These are phyloP conservation scores for Mayamaea pseudoterrestris DNA, from an alignment of 108 stramenopile genomes.

Conservation along the genomic window DNA sequence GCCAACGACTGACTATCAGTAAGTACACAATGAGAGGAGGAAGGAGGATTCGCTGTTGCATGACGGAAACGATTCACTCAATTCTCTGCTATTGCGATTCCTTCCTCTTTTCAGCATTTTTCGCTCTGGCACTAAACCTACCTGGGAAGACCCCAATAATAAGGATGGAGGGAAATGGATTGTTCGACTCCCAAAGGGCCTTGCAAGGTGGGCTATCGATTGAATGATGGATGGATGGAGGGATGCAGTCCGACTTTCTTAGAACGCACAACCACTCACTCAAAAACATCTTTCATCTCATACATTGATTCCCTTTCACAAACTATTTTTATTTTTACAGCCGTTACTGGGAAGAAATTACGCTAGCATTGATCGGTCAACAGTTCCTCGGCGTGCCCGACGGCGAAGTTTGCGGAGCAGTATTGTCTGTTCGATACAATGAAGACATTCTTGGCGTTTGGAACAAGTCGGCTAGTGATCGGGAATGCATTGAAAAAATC, in stretches of 20 bases:
- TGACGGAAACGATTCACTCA: too few species aligned
- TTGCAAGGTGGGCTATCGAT: conserved; percentile 8
- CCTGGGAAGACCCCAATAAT: conserved; percentile 92
- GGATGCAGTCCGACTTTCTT: neutral
- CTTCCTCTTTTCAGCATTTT: too few species aligned
- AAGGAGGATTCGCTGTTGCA: too few species aligned
- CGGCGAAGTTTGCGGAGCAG: conserved; percentile 88
- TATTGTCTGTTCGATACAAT: conserved; percentile 78
- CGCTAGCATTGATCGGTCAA: conserved; percentile 89
- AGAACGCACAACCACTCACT: neutral
- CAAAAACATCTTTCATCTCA: neutral
- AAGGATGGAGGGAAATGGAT: conserved; percentile 91
- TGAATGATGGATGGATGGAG: neutral
- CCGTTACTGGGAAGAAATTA: conserved; percentile 89
- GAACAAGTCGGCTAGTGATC: conserved; percentile 74
- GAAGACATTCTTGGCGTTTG: conserved; percentile 95
- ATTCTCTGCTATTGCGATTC: too few species aligned
- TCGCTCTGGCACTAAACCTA: conserved; percentile 89
- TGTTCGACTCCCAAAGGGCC: conserved; percentile 75
- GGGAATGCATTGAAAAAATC: conserved; percentile 59
- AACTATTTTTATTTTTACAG: too few species aligned
- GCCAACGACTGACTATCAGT: conserved; percentile 79
- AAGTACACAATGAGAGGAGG: too few species aligned
- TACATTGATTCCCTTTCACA: too few species aligned
- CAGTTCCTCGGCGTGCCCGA: conserved; percentile 71